These are phyloP conservation scores for Saccharomycopsis crataegensis DNA, from an alignment of 1,139 yeast genomes.

Conservation along the genomic window DNA sequence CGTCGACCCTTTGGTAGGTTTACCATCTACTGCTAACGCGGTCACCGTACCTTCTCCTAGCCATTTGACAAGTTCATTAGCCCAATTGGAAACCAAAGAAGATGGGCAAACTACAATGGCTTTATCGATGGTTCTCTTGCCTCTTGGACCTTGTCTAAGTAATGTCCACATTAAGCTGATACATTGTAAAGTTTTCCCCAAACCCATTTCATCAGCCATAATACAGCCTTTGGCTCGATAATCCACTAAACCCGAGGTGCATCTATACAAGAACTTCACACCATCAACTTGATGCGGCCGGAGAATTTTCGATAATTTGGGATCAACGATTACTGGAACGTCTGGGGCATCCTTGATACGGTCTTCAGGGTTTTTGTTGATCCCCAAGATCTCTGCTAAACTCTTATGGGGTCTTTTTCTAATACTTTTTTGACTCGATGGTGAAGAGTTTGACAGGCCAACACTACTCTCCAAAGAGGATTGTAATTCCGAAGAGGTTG, in stretches of 20 bases:
- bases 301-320: slow-evolving; percentile 70
- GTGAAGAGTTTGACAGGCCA: slow-evolving; percentile 5
- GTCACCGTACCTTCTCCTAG: slow-evolving; percentile 84
- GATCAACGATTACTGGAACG: slow-evolving; percentile 96
- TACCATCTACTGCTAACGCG: slow-evolving; percentile 91
- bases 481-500: neutral
- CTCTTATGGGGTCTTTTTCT: slow-evolving; percentile 47
- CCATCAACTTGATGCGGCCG: slow-evolving; percentile 98
- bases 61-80: slow-evolving; percentile 94
- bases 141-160: slow-evolving; percentile 84
- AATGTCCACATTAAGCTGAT: slow-evolving; percentile 91
- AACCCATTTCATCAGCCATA: slow-evolving; percentile 99
- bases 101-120: slow-evolving; percentile 96
- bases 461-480: neutral
- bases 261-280: slow-evolving; percentile 79
- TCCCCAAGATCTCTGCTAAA: slow-evolving; percentile 76
- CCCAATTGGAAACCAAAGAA: slow-evolving; percentile 93
- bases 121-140: slow-evolving; percentile 76
- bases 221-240: slow-evolving; percentile 91
- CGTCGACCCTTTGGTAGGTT: slow-evolving; percentile 58
- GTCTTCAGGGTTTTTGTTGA: slow-evolving; percentile 46
- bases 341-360: slow-evolving; percentile 39
- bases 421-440: slow-evolving; percentile 21
- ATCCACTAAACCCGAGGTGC: slow-evolving; percentile 85
- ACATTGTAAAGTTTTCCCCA: slow-evolving; percentile 94